Evolutionary conservation across 2,329 filamentous ascomycete species (phyloP), one percentile per base, ranked within the genome.

Genomic region (Phoma sp.): DNA sequence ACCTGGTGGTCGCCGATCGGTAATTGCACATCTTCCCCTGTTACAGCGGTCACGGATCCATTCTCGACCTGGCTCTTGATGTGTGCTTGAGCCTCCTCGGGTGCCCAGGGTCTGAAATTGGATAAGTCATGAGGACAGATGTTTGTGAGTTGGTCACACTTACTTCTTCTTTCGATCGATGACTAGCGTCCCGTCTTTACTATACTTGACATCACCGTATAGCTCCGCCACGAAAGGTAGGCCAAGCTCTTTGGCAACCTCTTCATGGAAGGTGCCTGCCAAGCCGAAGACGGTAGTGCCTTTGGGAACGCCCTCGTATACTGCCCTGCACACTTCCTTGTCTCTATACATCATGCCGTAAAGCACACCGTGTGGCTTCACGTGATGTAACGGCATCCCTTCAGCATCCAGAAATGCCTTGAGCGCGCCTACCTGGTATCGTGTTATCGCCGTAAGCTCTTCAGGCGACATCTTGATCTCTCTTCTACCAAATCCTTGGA

Each of bases 391-490:
- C 11, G 77, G 72, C 6, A 87, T 71, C 11, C 77, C 78, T 61
- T 87, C 85, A 0, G 78, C 79, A 30, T 83, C 80, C 2, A 88
- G 74, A 57, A 88, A 84, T 1, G 75, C 85, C 56, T 84, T 80
- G 2, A 88, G 74, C 0, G 86, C 84, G 2, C 86, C 86, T 30
- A 89, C 80, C 65, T 88, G 86, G 69, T 88, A 89, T 29, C 85
- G 71, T 0, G 83, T 78, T 57, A 83, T 80, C 7, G 83, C 82
- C 1, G 82, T 83, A 56, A 84, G 74, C 60, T 87, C 84, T 14
- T 82, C 81, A 1, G 82, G 77, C 1, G 77, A 73, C 62, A 88
- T 77, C 39, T 83, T 81, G 69, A 89, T 87, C 57, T 84, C 81
- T 14, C 86, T 79, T 2, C 86, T 77, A 2, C 86, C 86, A 61